Percentiles rank a stretch among this genome's conserved stretches.
phyloP scores from a whole-genome alignment of 306 rosid genomes.

The Cercis canadensis region DNA sequence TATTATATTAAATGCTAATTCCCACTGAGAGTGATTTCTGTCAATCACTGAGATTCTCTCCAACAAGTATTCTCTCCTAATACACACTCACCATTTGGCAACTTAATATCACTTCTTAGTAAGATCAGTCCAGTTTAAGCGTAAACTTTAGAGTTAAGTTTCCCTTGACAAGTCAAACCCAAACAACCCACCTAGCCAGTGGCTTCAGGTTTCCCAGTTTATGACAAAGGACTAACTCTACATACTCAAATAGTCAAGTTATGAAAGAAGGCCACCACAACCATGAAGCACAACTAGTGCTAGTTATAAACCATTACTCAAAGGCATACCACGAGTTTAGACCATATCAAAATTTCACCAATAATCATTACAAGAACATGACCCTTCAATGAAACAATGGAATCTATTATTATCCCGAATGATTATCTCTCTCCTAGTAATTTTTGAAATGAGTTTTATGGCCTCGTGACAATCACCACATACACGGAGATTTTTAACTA shows the following conservation, averaged over 20 bases:
- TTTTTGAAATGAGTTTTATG: slow-evolving; percentile 65
- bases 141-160: not conserved
- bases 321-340: not conserved
- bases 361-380: slow-evolving; percentile 74
- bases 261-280: too few species aligned
- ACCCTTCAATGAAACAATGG: slow-evolving; percentile 63
- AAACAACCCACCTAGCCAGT: not conserved
- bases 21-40: too few species aligned
- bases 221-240: too few species aligned
- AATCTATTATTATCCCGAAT: slow-evolving; percentile 72
- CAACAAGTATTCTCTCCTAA: not conserved
- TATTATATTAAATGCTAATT: too few species aligned
- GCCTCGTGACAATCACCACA: slow-evolving; percentile 82
- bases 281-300: too few species aligned
- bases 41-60: not conserved
- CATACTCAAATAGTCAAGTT: too few species aligned
- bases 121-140: not conserved
- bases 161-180: not conserved
- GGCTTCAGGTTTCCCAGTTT: too few species aligned
- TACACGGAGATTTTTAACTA: slow-evolving; percentile 76
- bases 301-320: too few species aligned
- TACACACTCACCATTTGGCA: not conserved
- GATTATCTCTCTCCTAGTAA: slow-evolving; percentile 61
- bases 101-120: not conserved
- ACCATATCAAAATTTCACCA: slow-evolving; percentile 64